These are phyloP conservation scores for Pluteus cervinus DNA, from an alignment of 768 basidiomycete species.

Conservation along the genomic window DNA sequence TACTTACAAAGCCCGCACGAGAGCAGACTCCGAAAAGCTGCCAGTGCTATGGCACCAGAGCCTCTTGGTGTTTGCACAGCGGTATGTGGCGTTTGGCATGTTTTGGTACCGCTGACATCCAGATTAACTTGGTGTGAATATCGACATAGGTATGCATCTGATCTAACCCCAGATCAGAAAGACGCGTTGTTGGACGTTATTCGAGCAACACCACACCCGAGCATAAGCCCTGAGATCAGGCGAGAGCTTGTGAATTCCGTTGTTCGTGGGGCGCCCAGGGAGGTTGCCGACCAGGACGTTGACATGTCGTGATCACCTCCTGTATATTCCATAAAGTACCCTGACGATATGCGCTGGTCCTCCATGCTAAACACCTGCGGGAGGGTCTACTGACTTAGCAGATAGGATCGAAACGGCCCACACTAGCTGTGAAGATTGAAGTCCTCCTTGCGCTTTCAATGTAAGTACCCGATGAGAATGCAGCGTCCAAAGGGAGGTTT, in stretches of 20 bases:
- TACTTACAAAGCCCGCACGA: conserved; percentile 67
- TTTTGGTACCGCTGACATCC: conserved; percentile 1
- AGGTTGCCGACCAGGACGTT: conserved; percentile 58
- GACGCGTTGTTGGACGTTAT: conserved; percentile 94
- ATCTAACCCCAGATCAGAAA: conserved; percentile 95
- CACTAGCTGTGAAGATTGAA: no score
- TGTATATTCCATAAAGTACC: neutral
- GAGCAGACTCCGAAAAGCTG: conserved; percentile 70
- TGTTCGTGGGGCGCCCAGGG: conserved; percentile 73
- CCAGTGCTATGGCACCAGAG: conserved; percentile 99
- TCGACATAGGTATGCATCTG: conserved; percentile 75
- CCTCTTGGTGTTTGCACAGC: conserved; percentile 87
- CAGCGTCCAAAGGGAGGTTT: no score
- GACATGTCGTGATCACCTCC: conserved; percentile 43
- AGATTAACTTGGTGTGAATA: conserved; percentile 1
- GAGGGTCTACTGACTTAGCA: no score
- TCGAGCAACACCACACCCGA: conserved; percentile 76
- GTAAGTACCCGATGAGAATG: no score
- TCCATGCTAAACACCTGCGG: no score
- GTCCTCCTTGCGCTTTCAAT: no score
- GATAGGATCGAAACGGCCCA: no score
- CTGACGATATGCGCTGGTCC: no score
- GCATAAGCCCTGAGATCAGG: conserved; percentile 86
- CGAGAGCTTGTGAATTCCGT: conserved; percentile 87
- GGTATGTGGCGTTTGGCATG: no score